phyloP scores from a whole-genome alignment of 371 early-diverging fungal genomes.

The Rhizomucor miehei region DNA sequence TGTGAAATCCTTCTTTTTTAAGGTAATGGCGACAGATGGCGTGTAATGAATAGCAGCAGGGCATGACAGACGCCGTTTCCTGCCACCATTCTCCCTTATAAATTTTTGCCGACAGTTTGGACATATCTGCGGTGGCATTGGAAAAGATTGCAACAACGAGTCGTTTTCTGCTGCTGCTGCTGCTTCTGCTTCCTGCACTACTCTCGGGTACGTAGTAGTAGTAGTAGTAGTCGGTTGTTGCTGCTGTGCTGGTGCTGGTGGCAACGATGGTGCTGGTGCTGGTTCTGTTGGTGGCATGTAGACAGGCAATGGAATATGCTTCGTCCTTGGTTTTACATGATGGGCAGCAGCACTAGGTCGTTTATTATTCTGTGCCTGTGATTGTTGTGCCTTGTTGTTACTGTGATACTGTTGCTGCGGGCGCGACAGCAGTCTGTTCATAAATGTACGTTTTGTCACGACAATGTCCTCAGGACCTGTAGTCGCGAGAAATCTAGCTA shows the following conservation, averaged over 20 bases:
- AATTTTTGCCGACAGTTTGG: conserved; percentile 5
- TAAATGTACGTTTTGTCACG: background rate
- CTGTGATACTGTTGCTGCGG: no score
- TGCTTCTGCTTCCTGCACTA: no score
- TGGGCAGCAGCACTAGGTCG: background rate
- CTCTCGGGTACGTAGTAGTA: no score
- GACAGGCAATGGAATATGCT: conserved; percentile 11
- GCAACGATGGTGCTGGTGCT: background rate
- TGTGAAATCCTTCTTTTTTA: background rate
- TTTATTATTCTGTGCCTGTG: background rate
- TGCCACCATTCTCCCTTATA: background rate
- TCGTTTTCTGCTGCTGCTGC: background rate
- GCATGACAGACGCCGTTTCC: conserved; percentile 8
- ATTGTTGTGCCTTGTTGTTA: background rate
- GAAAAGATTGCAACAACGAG: background rate
- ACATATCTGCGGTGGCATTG: conserved; percentile 3
- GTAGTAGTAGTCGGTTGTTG: no score
- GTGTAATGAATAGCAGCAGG: conserved; percentile 11
- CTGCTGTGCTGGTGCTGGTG: background rate
- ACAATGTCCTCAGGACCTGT: conserved; percentile 33
- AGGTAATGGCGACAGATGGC: background rate
- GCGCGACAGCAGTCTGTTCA: no score
- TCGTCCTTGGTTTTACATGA: background rate
- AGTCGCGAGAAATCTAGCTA: conserved; percentile 34
- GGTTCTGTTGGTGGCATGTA: background rate